Evolutionary conservation across 441 rosid genomes (phyloP), one percentile per base, ranked within the genome.

Genomic region (Adansonia gregorii): DNA sequence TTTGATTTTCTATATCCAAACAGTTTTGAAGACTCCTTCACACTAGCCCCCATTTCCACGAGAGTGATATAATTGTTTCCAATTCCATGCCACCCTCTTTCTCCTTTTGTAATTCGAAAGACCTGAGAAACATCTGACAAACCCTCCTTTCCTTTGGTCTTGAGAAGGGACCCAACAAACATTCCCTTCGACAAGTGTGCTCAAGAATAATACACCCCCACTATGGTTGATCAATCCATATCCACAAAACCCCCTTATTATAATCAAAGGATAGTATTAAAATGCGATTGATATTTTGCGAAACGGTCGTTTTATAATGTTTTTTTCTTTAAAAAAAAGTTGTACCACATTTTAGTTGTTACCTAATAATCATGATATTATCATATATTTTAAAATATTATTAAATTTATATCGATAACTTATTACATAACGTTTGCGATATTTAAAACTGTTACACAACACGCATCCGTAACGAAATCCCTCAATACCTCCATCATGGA

Each of bases 131-230:
- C 81, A 83, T 81, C 83, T 83, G 88, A 84, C 82, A 79, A 60
- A 52, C 56, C 58, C 78, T 75, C 5, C 70, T 81, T 66, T 73
- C 75, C 77, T 65, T 70, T 64, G 67, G 83, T 71, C 81, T 79
- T 49, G 14, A 8, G 22, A 22, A 8, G 6, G 82, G 91, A 85
- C 51, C 91, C 92, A 91, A 82, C 88, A 85, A 85, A 91, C 92
- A 89, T 91, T 91, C 93, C 86, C 88, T 86, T 91, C 59, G 92
- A 82, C 81, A 78, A 88, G 74, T 85, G 94, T 85, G 93, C 83
- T 4, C 11, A 17, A 84, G 94, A 85, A 90, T 90, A 83, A 88
- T 89, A 72, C 86, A 81, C 71, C 59, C 82, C 87, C 90, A 86
- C 88, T 83, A 81, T 73, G 58, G 54, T 43, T 66, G 78, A 77